Evolutionary conservation across 495 filamentous ascomycete species (phyloP).

Genomic region (Evernia prunastri): DNA sequence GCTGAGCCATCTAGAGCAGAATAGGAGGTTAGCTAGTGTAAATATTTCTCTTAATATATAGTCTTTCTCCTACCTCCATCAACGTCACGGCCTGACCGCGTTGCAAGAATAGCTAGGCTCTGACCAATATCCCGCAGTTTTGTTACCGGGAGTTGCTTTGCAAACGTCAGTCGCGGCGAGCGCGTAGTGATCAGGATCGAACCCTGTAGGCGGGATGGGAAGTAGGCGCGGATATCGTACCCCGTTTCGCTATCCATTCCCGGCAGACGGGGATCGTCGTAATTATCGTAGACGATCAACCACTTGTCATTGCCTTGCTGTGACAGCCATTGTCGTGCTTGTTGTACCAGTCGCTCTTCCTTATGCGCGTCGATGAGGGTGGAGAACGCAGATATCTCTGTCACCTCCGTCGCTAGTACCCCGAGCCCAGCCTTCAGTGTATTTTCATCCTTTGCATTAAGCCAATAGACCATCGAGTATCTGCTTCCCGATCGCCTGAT

Average conservation of each 20-base stretch:
- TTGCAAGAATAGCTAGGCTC: slow-evolving; percentile 34
- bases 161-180: slow-evolving; percentile 30
- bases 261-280: slow-evolving; percentile 28
- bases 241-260: slow-evolving; percentile 23
- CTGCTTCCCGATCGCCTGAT: no score
- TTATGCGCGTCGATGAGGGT: no score
- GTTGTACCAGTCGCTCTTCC: no score
- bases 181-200: slow-evolving; percentile 41
- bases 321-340: slow-evolving; percentile 35
- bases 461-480: no score
- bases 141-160: slow-evolving; percentile 27
- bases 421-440: no score
- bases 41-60: slow-evolving; percentile 21
- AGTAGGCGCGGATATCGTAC: slow-evolving; percentile 34
- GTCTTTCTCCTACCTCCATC: slow-evolving; percentile 18
- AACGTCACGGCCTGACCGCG: slow-evolving; percentile 28
- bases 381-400: no score
- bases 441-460: no score
- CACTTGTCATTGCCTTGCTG: slow-evolving; percentile 28
- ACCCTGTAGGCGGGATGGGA: slow-evolving; percentile 33
- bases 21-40: not conserved
- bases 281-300: slow-evolving; percentile 32
- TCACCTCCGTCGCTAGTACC: no score
- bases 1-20: not conserved
- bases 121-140: slow-evolving; percentile 33